Evolutionary conservation across 164 flowering plant species (phyloP).

Genomic region (Vitis riparia): DNA sequence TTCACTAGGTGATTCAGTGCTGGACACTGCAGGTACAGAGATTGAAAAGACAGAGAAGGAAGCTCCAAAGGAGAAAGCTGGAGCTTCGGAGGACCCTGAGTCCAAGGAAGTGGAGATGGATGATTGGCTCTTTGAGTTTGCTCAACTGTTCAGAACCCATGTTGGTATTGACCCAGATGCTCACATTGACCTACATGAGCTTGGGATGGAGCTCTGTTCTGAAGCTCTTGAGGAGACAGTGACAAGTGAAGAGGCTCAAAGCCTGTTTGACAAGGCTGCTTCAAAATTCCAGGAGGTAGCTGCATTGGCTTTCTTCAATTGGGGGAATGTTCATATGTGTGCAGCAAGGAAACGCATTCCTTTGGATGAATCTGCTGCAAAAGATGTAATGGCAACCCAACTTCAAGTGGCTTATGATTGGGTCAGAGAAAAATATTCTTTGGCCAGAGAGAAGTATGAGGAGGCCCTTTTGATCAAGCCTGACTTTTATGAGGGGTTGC

Average conservation of each 20-base stretch:
- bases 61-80: slow-evolving; percentile 47
- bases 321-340: slow-evolving; percentile 99
- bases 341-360: slow-evolving; percentile 95
- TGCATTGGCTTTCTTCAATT: slow-evolving; percentile 90
- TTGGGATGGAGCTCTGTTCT: slow-evolving; percentile 97
- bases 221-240: slow-evolving; percentile 97
- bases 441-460: slow-evolving; percentile 85
- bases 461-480: slow-evolving; percentile 84
- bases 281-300: slow-evolving; percentile 94
- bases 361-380: slow-evolving; percentile 72
- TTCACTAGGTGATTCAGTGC: slow-evolving; percentile 51
- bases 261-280: slow-evolving; percentile 91
- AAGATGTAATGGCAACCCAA: slow-evolving; percentile 62
- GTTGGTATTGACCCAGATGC: slow-evolving; percentile 98
- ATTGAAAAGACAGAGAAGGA: slow-evolving; percentile 44
- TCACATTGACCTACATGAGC: slow-evolving; percentile 88
- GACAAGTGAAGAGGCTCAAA: slow-evolving; percentile 94
- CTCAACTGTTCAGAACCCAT: slow-evolving; percentile 87
- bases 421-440: slow-evolving; percentile 80
- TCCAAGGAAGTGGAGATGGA: slow-evolving; percentile 91
- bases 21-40: slow-evolving; percentile 46
- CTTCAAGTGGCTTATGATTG: slow-evolving; percentile 88
- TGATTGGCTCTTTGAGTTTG: slow-evolving; percentile 96
- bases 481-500: slow-evolving; percentile 92
- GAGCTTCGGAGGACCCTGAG: slow-evolving; percentile 49